Percentiles rank a stretch among this genome's conserved stretches.
Conservation (phyloP, 768 basidiomycete genomes). For the Phanerochaete carnosa region DNA sequence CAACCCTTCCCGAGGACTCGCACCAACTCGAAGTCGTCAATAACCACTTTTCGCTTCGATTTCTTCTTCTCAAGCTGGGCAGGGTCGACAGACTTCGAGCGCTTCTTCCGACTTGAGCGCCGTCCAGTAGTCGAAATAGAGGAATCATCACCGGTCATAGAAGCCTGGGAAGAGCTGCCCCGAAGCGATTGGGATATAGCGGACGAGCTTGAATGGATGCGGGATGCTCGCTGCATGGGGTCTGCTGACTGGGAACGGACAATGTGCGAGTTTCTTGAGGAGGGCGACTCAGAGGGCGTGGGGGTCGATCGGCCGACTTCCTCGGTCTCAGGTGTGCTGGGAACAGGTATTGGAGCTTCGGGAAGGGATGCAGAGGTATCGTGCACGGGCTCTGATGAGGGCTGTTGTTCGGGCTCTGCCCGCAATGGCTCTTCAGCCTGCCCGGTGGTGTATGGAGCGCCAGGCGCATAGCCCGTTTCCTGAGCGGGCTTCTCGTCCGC, state of each 20-base stretch:
- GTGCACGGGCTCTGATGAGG: background rate
- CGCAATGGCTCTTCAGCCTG: background rate
- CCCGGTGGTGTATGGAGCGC: background rate
- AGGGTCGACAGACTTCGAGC: conserved; percentile 46
- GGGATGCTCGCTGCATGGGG: conserved; percentile 62
- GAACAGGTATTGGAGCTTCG: background rate
- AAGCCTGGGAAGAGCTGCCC: conserved; percentile 43
- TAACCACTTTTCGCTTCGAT: conserved; percentile 61
- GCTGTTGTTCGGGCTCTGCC: background rate
- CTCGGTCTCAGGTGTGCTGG: conserved; percentile 15
- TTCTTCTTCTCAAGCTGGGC: conserved; percentile 47
- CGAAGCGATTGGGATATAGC: conserved; percentile 27
- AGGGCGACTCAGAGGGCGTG: conserved; percentile 23
- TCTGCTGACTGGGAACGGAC: conserved; percentile 82
- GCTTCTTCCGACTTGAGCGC: conserved; percentile 49
- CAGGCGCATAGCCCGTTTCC: background rate
- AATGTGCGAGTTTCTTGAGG: conserved; percentile 40
- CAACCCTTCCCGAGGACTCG: conserved; percentile 96
- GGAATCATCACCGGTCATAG: conserved; percentile 64
- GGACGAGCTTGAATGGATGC: conserved; percentile 50
- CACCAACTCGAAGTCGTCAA: conserved; percentile 97
- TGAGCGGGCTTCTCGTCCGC: conserved; percentile 2
- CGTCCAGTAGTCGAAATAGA: conserved; percentile 57
- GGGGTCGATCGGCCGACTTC: conserved; percentile 22
- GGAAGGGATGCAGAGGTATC: background rate